phyloP scores from a whole-genome alignment of 1,284 basidiomycete genomes.

The Rhodotorula mucilaginosa region DNA sequence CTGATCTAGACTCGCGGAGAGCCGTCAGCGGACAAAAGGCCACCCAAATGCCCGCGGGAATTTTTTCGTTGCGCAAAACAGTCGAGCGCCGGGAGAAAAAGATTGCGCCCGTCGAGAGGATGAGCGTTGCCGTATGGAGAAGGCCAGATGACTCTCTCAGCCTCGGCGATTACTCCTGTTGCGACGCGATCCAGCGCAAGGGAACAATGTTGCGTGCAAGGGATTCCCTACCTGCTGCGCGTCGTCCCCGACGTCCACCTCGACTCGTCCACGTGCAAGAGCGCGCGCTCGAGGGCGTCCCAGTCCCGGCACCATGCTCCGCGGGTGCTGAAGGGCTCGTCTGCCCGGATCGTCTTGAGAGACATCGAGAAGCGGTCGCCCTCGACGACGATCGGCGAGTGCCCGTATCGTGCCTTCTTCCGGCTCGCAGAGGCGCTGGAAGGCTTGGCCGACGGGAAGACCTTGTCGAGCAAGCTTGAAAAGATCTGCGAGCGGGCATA shows the following conservation, averaged over 20 bases:
- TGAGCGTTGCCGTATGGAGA: too few relatives aligned
- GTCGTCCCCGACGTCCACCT: conserved; percentile 9
- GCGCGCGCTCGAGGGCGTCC: conserved; percentile 32
- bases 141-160: too few relatives aligned
- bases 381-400: conserved; percentile 30
- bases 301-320: conserved; percentile 38
- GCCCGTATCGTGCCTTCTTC: conserved; percentile 15
- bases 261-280: conserved; percentile 24
- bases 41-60: not conserved
- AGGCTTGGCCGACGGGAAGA: conserved; percentile 1
- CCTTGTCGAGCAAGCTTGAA: not conserved
- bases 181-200: not conserved
- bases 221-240: too few relatives aligned
- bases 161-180: not conserved
- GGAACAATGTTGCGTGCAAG: too few relatives aligned
- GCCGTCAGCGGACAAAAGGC: not conserved
- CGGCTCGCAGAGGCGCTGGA: not conserved
- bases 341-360: conserved; percentile 18
- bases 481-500: conserved; percentile 1
- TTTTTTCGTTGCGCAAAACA: not conserved
- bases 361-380: conserved; percentile 28
- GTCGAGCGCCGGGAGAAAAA: not conserved
- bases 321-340: conserved; percentile 6
- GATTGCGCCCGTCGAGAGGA: too few relatives aligned
- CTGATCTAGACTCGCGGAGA: not conserved